These are phyloP conservation scores for Backusella psychrophila DNA, from an alignment of 192 early-diverging fungal genomes.

Conservation along the genomic window DNA sequence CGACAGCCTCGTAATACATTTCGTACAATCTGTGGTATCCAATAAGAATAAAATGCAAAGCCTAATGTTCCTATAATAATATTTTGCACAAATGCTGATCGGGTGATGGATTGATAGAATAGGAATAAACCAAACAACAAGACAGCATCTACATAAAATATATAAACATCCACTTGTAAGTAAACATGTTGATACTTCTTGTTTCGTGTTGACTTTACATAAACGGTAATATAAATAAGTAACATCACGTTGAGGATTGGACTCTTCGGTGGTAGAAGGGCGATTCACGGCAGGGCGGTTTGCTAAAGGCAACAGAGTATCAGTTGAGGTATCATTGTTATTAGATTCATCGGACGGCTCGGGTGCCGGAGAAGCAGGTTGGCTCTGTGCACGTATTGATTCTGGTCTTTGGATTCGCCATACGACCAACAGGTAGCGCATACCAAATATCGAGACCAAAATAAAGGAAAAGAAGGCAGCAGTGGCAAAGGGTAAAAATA, in stretches of 20 bases:
- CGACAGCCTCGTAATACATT: slow-evolving; percentile 65
- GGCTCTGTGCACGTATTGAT: slow-evolving; percentile 33
- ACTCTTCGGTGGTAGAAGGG: slow-evolving; percentile 7
- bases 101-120: slow-evolving; percentile 56
- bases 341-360: background rate
- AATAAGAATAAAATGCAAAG: slow-evolving; percentile 62
- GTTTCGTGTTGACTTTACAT: slow-evolving; percentile 47
- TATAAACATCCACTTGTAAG: background rate
- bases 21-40: slow-evolving; percentile 79
- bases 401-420: slow-evolving; percentile 68
- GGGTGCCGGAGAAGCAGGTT: slow-evolving; percentile 29
- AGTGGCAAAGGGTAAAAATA: slow-evolving; percentile 59
- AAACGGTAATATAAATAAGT: slow-evolving; percentile 53
- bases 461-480: slow-evolving; percentile 65
- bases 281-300: background rate
- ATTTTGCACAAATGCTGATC: slow-evolving; percentile 46
- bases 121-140: slow-evolving; percentile 59
- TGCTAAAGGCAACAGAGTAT: slow-evolving; percentile 10
- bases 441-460: slow-evolving; percentile 64
- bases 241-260: slow-evolving; percentile 40
- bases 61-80: slow-evolving; percentile 42
- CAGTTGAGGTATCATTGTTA: background rate
- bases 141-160: slow-evolving; percentile 48
- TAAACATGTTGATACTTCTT: background rate
- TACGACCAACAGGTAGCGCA: slow-evolving; percentile 70